Percentiles rank a stretch among this genome's conserved stretches.
phyloP scores from a whole-genome alignment of 495 filamentous ascomycete species.

The Apodospora peruviana region DNA sequence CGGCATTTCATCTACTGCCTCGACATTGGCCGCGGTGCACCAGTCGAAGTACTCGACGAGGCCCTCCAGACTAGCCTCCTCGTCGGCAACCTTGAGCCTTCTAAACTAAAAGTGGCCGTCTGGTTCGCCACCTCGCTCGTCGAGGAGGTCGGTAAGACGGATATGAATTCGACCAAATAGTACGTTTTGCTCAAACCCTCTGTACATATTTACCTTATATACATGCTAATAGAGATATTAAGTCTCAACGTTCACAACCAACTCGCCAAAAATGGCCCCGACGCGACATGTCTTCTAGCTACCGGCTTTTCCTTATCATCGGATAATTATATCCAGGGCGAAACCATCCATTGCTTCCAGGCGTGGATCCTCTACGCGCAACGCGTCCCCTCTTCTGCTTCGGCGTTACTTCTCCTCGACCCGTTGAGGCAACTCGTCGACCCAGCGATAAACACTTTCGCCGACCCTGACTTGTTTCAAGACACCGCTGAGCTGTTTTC shows the following conservation, averaged over 20 bases:
- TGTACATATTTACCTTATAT: not conserved
- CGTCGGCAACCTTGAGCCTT: constrained; percentile 46
- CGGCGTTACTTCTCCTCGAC: constrained; percentile 42
- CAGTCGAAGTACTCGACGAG: constrained; percentile 44
- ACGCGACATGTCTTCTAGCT: constrained; percentile 44
- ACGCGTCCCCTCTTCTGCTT: constrained; percentile 48
- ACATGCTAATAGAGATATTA: not conserved
- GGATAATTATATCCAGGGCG: constrained; percentile 30
- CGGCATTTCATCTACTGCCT: constrained; percentile 63
- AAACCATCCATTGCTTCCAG: constrained; percentile 58
- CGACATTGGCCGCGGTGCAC: constrained; percentile 42
- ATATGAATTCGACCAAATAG: constrained; percentile 52
- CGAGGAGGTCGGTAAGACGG: constrained; percentile 68
- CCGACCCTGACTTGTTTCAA: constrained; percentile 48
- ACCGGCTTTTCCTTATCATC: constrained; percentile 32
- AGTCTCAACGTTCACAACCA: constrained; percentile 39
- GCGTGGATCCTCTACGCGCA: constrained; percentile 68
- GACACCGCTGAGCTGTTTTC: constrained; percentile 57
- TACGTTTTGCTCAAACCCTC: constrained; percentile 22
- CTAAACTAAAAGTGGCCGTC: constrained; percentile 53
- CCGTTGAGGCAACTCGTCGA: constrained; percentile 52
- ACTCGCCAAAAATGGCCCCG: constrained; percentile 44
- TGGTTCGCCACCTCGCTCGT: constrained; percentile 71
- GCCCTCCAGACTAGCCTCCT: constrained; percentile 46
- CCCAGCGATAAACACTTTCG: constrained; percentile 51